phyloP scores from a whole-genome alignment of 805 yeast species.

The Ogataea allantospora region DNA sequence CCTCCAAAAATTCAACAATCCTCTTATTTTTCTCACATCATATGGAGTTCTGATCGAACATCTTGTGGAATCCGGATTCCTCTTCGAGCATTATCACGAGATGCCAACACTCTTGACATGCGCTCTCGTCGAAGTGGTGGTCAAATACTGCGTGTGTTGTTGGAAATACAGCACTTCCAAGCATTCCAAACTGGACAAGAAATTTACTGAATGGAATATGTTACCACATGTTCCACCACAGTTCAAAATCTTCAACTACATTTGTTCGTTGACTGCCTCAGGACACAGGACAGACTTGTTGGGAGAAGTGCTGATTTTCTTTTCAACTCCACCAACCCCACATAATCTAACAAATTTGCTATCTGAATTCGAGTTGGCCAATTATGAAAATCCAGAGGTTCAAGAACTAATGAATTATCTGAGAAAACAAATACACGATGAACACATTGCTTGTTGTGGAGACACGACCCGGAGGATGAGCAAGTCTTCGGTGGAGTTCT shows the following conservation, averaged over 20 bases:
- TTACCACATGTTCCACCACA: constrained; percentile 24
- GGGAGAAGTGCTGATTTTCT: constrained; percentile 26
- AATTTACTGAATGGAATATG: constrained; percentile 35
- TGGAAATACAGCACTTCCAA: constrained; percentile 35
- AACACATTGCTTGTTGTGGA: constrained; percentile 24
- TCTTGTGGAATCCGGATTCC: constrained; percentile 38
- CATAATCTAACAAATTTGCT: constrained; percentile 22
- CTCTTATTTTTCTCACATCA: constrained; percentile 37
- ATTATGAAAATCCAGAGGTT: constrained; percentile 14
- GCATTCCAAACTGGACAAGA: constrained; percentile 20
- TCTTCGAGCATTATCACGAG: constrained; percentile 33
- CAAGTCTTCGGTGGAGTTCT: constrained; percentile 8
- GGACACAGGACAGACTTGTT: constrained; percentile 24
- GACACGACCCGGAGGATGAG: constrained; percentile 1
- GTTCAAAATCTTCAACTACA: constrained; percentile 22
- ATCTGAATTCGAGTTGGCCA: constrained; percentile 13
- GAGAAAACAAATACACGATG: constrained; percentile 18
- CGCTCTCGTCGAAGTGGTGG: constrained; percentile 39
- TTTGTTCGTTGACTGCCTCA: constrained; percentile 13
- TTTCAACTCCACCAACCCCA: constrained; percentile 26
- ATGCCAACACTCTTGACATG: constrained; percentile 27
- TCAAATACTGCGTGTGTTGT: constrained; percentile 46
- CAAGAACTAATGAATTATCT: constrained; percentile 21
- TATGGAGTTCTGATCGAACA: constrained; percentile 40
- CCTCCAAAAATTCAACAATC: constrained; percentile 32